phyloP scores from a whole-genome alignment of 2,329 filamentous ascomycete genomes.

The Aspergillus awamori region DNA sequence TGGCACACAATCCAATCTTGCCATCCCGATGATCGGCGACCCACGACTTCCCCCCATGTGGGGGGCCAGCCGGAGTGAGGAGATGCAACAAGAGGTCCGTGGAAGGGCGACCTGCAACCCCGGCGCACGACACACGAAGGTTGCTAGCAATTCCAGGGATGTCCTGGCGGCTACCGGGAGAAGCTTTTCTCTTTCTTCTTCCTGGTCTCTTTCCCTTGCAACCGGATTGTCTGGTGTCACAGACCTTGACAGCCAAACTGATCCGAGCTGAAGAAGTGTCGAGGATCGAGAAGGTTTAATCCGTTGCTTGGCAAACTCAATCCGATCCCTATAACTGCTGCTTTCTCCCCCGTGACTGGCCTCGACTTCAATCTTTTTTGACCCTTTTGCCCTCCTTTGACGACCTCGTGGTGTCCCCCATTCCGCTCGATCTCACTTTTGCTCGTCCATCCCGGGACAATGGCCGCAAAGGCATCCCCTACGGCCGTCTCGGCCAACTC shows the following conservation, averaged over 20 bases:
- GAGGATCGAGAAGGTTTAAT: background rate
- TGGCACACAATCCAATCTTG: background rate
- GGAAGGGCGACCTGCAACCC: background rate
- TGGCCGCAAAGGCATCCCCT: constrained; percentile 10
- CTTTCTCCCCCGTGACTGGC: background rate
- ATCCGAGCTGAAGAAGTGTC: background rate
- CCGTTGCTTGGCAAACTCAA: constrained; percentile 4
- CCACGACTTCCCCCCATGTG: constrained; percentile 1
- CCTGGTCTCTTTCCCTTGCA: background rate
- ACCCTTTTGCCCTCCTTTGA: background rate
- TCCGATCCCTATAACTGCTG: constrained; percentile 1
- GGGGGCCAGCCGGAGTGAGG: background rate
- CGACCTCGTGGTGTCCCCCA: too few species aligned
- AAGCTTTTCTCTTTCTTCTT: background rate
- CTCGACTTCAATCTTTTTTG: background rate
- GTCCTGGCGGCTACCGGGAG: background rate
- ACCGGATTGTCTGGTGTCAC: background rate
- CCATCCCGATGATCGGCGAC: background rate
- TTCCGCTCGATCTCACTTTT: too few species aligned
- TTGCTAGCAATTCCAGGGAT: background rate
- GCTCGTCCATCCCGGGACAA: background rate
- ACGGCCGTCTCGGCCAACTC: constrained; percentile 14
- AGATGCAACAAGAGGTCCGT: constrained; percentile 1
- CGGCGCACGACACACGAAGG: background rate
- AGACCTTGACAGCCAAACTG: background rate